Evolutionary conservation across 2,329 filamentous ascomycete genomes (phyloP), one percentile per base, ranked within the genome.

Genomic region (Pseudohalonectria lignicola): DNA sequence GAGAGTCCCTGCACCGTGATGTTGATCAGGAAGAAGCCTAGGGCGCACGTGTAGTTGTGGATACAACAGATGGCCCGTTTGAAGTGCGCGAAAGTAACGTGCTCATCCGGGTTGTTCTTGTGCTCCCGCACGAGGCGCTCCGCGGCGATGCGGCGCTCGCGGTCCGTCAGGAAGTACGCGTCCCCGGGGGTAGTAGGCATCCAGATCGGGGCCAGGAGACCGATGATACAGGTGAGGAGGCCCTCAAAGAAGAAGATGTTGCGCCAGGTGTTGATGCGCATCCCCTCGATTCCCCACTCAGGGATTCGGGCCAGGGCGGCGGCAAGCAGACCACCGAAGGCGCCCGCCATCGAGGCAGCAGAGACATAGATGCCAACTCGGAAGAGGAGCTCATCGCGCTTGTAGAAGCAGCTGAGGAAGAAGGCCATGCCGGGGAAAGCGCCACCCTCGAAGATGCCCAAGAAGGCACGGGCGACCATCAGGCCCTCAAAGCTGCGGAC

Each of bases 221-320:
- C 71, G 11, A 69, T 47, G 31, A 70, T 41, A 17, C 67, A 52
- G 9, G 73, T 78, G 43, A 76, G 47, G 31, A 76, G 51, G 1
- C 74, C 74, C 49, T 78, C 74, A 42, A 79, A 76, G 55, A 78
- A 76, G 59, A 78, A 78, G 46, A 79, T 79, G 51, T 72, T 72
- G 42, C 68, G 62, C 70, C 70, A 74, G 0, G 62, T 67, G 44
- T 67, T 57, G 37, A 76, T 61, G 20, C 49, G 57, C 41, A 59
- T 59, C 2, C 54, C 43, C 0, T 52, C 55, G 6, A 57, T 49
- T 1, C 73, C 72, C 69, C 70, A 77, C 25, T 56, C 48, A 5
- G 71, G 71, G 32, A 77, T 68, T 6, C 49, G 59, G 39, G 60
- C 61, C 36, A 72, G 60, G 34, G 64, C 70, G 6, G 69, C 68